Evolutionary conservation across 2,329 filamentous ascomycete genomes (phyloP), one percentile per base, ranked within the genome.

Genomic region (Kalmusia sp.): DNA sequence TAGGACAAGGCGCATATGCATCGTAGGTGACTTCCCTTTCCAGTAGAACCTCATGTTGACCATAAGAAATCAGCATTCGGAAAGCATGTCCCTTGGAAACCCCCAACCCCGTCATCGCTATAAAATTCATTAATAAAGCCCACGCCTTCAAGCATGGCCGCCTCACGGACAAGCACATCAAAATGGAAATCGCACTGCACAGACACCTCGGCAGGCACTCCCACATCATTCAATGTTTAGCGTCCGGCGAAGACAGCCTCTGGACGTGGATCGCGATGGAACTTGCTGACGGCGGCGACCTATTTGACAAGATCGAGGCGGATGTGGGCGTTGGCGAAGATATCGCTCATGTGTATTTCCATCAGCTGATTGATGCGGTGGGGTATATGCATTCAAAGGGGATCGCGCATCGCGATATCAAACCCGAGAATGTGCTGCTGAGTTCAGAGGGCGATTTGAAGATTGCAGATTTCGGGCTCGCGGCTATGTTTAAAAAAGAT

Each of bases 211-310:
- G 91, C 41, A 88, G 91, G 61, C 96, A 99, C 72, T 86, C 88
- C 49, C 96, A 99, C 74, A 89, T 99, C 61, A 97, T 99, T 67
- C 89, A 92, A 70, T 97, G 92, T 83, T 92, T 96, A 65, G 88
- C 89, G 35, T 90, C 88, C 1, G 93, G 92, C 49, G 91, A 97
- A 73, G 93, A 99, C 71, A 69, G 82, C 0, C 78, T 88, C 15
- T 99, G 95, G 93, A 86, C 90, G 64, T 99, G 95, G 95, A 96
- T 99, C 64, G 93, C 93, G 33, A 97, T 99, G 92, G 95, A 99
- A 76, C 89, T 91, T 63, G 95, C 95, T 39, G 91, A 96, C 65
- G 95, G 95, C 35, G 95, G 95, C 9, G 95, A 99, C 72, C 82
- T 99, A 6, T 99, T 99, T 74, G 95, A 99, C 85, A 99, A 99